Evolutionary conservation across 306 rosid genomes (phyloP), one percentile per base, ranked within the genome.

Genomic region (Boehmeria nivea): DNA sequence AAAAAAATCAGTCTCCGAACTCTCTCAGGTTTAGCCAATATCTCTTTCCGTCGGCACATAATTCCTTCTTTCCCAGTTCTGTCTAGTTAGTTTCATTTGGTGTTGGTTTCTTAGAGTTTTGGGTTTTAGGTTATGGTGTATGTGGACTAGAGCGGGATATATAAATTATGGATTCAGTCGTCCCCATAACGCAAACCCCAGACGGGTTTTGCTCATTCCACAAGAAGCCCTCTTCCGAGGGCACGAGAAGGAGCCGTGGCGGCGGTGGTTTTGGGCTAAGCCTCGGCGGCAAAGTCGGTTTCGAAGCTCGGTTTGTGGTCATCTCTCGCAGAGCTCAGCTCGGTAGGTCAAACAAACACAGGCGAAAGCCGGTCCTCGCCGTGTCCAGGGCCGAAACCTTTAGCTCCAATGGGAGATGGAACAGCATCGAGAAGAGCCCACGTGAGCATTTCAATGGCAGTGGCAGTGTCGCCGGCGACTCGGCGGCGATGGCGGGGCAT

Each of bases 201-300:
- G 72, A 78, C 33, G 82, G 89, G 17, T 71, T 82, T 51, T 66
- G 43, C 66, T 68, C 79, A 47, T 74, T 79, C 65, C 88, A 70
- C 42, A 71, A 34, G 56, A 51, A 12, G 45, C 15, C 74, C 17
- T 59, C 55, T 47, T 61, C 26, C 52, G 57, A 42, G 18, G 15
- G 21, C 43, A 8, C 58, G 8, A 71, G 37, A 57, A 68, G 55
- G 13, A 46, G 15, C 27, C 3, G 28, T 31, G 33, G 17, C 42
- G 27, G 21, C 31, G 36, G 54, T 59, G 27, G 37, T 70, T 70
- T 55, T 50, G 59, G 51, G 64, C 62, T 37, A 15, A 70, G 69
- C 61, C 62, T 66, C 63, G 65, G 77, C 37, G 61, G 66, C 24
- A 28, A n/a, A 47, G 43, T 68, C 43, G 61, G 73, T 33, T 62